These are phyloP conservation scores for Sordaria brevicollis DNA, from an alignment of 495 filamentous ascomycete genomes.

Conservation along the genomic window DNA sequence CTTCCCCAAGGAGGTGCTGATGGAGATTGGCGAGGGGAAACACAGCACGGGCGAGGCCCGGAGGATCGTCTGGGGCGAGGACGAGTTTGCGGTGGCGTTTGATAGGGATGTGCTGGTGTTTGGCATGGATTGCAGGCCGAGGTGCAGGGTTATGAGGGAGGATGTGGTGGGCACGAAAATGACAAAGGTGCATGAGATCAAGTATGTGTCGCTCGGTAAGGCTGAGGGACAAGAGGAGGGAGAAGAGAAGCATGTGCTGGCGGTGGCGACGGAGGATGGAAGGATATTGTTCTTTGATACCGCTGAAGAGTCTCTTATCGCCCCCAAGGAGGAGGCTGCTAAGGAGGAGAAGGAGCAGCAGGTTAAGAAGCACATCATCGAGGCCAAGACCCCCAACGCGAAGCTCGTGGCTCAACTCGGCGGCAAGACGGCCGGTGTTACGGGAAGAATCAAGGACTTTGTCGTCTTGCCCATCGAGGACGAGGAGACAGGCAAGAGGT, in stretches of 20 bases:
- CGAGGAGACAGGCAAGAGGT: conserved; percentile 23
- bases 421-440: conserved; percentile 54
- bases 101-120: conserved; percentile 79
- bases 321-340: conserved; percentile 6
- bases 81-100: conserved; percentile 82
- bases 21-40: conserved; percentile 62
- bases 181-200: conserved; percentile 75
- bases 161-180: conserved; percentile 38
- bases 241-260: conserved; percentile 43
- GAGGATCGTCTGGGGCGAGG: conserved; percentile 72
- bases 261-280: conserved; percentile 88
- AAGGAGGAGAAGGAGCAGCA: conserved; percentile 12
- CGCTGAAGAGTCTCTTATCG: not conserved
- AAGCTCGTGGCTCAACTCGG: conserved; percentile 66
- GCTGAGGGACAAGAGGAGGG: conserved; percentile 30
- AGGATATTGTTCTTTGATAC: conserved; percentile 64
- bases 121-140: conserved; percentile 76
- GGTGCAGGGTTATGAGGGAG: conserved; percentile 46
- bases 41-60: conserved; percentile 74
- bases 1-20: conserved; percentile 58
- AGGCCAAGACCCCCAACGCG: conserved; percentile 31
- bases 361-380: conserved; percentile 12
- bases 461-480: conserved; percentile 41
- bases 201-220: conserved; percentile 41
- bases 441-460: conserved; percentile 83